Evolutionary conservation across 2,329 filamentous ascomycete genomes (phyloP).

Genomic region (Thielaviopsis punctulata): DNA sequence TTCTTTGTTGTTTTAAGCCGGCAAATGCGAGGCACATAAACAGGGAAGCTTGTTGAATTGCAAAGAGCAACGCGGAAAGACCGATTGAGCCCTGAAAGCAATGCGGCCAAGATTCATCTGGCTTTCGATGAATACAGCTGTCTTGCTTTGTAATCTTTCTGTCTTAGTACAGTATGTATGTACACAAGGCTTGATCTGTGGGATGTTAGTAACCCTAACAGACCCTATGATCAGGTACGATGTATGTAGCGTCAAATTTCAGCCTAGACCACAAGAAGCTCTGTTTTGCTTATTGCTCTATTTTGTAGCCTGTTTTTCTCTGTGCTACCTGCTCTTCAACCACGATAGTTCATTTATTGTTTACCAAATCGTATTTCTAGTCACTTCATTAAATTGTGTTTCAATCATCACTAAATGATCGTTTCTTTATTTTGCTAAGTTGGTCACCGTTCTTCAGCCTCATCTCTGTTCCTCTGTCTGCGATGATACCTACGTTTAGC

Average conservation of each 20-base stretch:
- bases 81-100: background rate
- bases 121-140: too few species aligned
- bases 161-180: too few species aligned
- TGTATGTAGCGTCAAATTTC: too few species aligned
- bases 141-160: too few species aligned
- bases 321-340: background rate
- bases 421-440: background rate
- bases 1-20: background rate
- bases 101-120: too few species aligned
- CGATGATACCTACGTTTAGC: conserved; percentile 85
- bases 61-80: background rate
- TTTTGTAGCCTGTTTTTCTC: too few species aligned
- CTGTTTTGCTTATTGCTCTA: too few species aligned
- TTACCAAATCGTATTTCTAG: too few species aligned
- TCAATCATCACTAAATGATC: background rate
- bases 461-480: background rate
- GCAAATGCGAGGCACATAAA: background rate
- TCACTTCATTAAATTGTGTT: background rate
- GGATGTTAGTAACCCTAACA: too few species aligned
- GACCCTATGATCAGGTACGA: too few species aligned
- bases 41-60: background rate
- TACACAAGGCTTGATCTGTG: too few species aligned
- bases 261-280: too few species aligned
- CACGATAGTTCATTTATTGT: background rate
- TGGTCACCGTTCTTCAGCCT: background rate